phyloP scores from a whole-genome alignment of 1,139 yeast species.

The Yamadazyma atlantica region DNA sequence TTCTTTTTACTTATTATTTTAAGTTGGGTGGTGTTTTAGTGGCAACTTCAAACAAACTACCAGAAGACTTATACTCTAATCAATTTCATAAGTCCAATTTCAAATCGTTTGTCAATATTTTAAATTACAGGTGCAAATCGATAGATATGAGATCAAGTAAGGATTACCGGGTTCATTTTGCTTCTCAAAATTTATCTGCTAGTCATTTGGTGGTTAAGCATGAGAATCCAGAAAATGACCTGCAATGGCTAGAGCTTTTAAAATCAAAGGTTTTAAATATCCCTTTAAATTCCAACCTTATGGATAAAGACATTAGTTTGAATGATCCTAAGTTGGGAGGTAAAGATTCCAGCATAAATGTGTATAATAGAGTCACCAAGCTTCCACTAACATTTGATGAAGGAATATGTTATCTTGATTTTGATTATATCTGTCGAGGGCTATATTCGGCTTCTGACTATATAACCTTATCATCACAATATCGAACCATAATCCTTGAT shows the following conservation, averaged over 20 bases:
- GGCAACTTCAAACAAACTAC: slow-evolving; percentile 70
- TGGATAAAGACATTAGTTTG: slow-evolving; percentile 5
- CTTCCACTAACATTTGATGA: slow-evolving; percentile 44
- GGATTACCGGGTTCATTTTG: slow-evolving; percentile 54
- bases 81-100: slow-evolving; percentile 62
- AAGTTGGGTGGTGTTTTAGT: slow-evolving; percentile 72
- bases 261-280: slow-evolving; percentile 20
- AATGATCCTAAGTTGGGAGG: slow-evolving; percentile 19
- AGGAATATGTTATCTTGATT: slow-evolving; percentile 51
- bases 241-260: slow-evolving; percentile 37
- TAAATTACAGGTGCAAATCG: slow-evolving; percentile 61
- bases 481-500: slow-evolving; percentile 56
- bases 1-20: slow-evolving; percentile 66
- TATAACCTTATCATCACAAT: slow-evolving; percentile 63
- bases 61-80: slow-evolving; percentile 67
- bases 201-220: slow-evolving; percentile 32
- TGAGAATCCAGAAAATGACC: slow-evolving; percentile 23
- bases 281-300: slow-evolving; percentile 16
- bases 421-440: slow-evolving; percentile 56
- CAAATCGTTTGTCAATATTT: slow-evolving; percentile 53
- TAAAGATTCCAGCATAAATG: slow-evolving; percentile 36
- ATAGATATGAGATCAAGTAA: slow-evolving; percentile 59
- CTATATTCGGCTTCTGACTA: slow-evolving; percentile 67
- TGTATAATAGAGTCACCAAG: slow-evolving; percentile 53
- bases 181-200: slow-evolving; percentile 15